phyloP scores from a whole-genome alignment of 2,329 filamentous ascomycete genomes.

The Fusarium multiceps region DNA sequence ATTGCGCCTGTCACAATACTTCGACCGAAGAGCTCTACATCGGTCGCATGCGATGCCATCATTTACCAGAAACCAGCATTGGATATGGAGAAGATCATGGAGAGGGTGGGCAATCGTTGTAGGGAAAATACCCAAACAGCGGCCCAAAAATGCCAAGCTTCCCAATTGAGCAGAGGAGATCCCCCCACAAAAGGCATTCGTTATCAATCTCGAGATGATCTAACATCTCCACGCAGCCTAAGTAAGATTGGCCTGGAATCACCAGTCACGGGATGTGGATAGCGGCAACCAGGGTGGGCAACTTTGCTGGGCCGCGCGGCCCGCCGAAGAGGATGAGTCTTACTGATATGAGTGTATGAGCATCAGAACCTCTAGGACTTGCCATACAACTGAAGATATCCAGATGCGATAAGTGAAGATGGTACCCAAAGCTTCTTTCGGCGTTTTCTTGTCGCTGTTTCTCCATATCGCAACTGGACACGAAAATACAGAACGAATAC shows the following conservation, averaged over 20 bases:
- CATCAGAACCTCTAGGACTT: background rate
- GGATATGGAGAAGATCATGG: background rate
- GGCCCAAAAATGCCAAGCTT: background rate
- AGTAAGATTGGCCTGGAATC: constrained; percentile 30
- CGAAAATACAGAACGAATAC: constrained; percentile 37
- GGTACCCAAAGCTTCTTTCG: constrained; percentile 25
- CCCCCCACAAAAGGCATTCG: background rate
- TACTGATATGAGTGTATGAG: constrained; percentile 9
- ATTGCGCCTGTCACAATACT: background rate
- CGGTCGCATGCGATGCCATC: background rate
- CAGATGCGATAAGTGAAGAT: constrained; percentile 10
- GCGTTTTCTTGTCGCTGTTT: constrained; percentile 27
- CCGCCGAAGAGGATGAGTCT: background rate
- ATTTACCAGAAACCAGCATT: background rate
- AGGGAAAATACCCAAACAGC: background rate
- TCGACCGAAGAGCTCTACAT: background rate
- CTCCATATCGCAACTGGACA: constrained; percentile 6
- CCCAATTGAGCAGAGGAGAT: background rate
- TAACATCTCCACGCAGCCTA: constrained; percentile 11
- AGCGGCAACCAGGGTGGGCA: constrained; percentile 8
- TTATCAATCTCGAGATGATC: constrained; percentile 39
- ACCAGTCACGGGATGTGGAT: constrained; percentile 25
- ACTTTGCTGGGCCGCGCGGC: constrained; percentile 38
- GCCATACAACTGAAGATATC: background rate
- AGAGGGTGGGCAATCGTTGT: background rate